Conservation (phyloP, 2,329 filamentous ascomycete genomes). For the Trichocomaceae sp. region DNA sequence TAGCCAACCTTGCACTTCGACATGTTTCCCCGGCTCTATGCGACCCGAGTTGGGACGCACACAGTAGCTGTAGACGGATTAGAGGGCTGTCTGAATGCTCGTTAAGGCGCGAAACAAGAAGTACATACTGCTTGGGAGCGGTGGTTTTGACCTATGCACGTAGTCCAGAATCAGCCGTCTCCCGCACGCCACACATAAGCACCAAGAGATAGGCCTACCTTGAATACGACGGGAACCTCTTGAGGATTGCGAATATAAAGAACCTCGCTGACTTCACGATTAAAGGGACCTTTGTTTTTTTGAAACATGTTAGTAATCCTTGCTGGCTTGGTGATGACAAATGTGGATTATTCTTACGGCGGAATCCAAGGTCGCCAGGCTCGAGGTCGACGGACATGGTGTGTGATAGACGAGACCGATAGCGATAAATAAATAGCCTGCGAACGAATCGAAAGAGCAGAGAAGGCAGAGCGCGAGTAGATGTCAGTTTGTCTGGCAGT, state of each 20-base stretch:
- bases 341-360: slow-evolving; percentile 51
- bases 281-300: slow-evolving; percentile 55
- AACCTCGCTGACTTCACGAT: slow-evolving; percentile 56
- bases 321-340: slow-evolving; percentile 1
- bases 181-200: slow-evolving; percentile 6
- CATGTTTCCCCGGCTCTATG: slow-evolving; percentile 81
- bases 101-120: slow-evolving; percentile 13
- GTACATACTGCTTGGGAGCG: slow-evolving; percentile 91
- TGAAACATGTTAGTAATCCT: slow-evolving; percentile 12
- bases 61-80: slow-evolving; percentile 66
- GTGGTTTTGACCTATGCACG: slow-evolving; percentile 85
- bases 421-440: slow-evolving; percentile 13
- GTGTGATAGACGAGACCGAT: slow-evolving; percentile 18
- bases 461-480: not conserved
- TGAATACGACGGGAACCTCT: slow-evolving; percentile 56
- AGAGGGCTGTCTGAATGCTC: slow-evolving; percentile 7
- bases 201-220: slow-evolving; percentile 44
- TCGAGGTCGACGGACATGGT: slow-evolving; percentile 93
- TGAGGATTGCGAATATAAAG: slow-evolving; percentile 55
- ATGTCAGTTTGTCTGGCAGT: not conserved
- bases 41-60: slow-evolving; percentile 94
- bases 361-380: slow-evolving; percentile 85
- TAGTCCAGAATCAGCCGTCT: slow-evolving; percentile 21
- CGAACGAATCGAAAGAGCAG: not conserved
- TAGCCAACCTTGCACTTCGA: slow-evolving; percentile 78